phyloP scores from a whole-genome alignment of 345 rosid genomes.

The Eucalyptus microcorys region DNA sequence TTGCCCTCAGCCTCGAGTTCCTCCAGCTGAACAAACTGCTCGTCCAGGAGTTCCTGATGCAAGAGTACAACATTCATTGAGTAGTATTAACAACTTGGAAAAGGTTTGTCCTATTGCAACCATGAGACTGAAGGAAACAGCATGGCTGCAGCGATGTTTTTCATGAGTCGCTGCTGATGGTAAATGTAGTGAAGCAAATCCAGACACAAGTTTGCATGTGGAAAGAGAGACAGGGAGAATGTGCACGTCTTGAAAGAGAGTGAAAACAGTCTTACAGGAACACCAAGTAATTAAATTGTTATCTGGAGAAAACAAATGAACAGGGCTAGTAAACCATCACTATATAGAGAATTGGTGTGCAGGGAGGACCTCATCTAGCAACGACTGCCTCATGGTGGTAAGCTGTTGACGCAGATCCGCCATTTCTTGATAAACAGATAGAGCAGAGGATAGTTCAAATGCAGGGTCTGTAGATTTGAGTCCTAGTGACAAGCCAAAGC shows the following conservation, averaged over 20 bases:
- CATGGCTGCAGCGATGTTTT: not conserved
- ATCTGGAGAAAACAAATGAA: not conserved
- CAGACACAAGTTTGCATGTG: not conserved
- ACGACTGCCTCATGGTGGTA: not conserved
- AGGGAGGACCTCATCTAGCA: slow-evolving; percentile 16
- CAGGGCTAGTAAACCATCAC: not conserved
- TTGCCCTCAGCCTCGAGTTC: not conserved
- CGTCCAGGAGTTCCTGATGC: slow-evolving; percentile 14
- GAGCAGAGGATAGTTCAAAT: not conserved
- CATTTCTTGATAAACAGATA: not conserved
- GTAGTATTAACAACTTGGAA: not conserved
- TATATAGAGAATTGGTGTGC: not conserved
- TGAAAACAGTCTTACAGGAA: not conserved
- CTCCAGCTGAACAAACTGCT: slow-evolving; percentile 12
- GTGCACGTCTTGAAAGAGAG: not conserved
- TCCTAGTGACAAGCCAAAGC: not conserved
- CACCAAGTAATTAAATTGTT: not conserved
- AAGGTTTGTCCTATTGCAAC: not conserved
- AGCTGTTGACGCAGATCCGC: not conserved
- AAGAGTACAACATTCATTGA: not conserved
- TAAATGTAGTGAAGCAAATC: not conserved
- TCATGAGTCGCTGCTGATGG: not conserved
- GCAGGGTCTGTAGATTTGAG: not conserved
- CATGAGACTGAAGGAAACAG: not conserved
- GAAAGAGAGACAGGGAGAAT: not conserved